These are phyloP conservation scores for Fusarium sp. DNA, from an alignment of 2,329 filamentous ascomycete species.

Conservation along the genomic window DNA sequence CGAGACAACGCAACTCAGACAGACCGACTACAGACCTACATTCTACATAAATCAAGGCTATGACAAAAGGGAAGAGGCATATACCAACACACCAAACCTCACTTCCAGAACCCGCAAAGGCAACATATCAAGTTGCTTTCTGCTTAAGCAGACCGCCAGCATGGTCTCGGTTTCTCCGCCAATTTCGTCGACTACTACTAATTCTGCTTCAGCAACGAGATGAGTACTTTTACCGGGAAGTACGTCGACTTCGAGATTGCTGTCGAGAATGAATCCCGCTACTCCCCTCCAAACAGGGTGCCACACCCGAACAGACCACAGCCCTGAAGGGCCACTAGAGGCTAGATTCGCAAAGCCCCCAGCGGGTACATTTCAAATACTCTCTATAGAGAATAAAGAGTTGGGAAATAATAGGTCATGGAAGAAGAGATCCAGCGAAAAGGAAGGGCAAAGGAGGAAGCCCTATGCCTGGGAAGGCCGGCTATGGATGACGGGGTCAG, in stretches of 20 bases:
- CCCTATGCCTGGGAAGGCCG: not conserved
- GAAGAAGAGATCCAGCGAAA: rapidly evolving
- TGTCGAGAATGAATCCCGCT: slow-evolving; percentile 89
- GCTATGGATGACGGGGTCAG: no score
- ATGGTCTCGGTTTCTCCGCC: slow-evolving; percentile 80
- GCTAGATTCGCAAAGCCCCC: not conserved
- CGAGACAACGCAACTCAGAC: rapidly evolving
- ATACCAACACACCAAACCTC: not conserved
- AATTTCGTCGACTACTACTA: slow-evolving; percentile 88
- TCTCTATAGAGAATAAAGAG: rapidly evolving
- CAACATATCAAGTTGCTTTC: no score
- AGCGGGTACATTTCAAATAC: not conserved
- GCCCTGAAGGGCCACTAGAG: slow-evolving; percentile 51
- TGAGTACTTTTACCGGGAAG: slow-evolving; percentile 98
- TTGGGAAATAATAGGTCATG: rapidly evolving
- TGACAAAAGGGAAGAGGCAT: rapidly evolving
- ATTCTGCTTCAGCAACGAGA: slow-evolving; percentile 98
- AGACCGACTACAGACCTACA: rapidly evolving
- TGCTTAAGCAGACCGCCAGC: no score
- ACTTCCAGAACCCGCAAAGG: no score
- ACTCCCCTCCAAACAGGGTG: slow-evolving; percentile 88
- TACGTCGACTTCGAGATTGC: slow-evolving; percentile 97
- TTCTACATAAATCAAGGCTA: no score
- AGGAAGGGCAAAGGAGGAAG: not conserved
- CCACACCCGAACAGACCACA: slow-evolving; percentile 87